Evolutionary conservation across 148 eudicot species (phyloP).

Genomic region (Persicaria maculosa): DNA sequence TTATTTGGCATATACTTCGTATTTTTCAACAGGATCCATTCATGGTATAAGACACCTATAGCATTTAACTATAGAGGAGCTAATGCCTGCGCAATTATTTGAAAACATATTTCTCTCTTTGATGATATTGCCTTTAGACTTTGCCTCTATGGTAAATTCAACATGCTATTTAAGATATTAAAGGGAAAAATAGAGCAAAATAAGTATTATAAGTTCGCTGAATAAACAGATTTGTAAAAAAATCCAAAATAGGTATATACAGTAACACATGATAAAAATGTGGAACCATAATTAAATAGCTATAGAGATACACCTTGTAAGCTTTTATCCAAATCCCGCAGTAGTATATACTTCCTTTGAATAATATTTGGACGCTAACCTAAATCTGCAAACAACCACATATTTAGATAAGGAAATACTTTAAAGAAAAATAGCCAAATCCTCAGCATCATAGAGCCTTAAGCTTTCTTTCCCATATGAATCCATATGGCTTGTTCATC

Average conservation of each 20-base stretch:
- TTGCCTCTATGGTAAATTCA: neutral
- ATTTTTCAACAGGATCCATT: neutral
- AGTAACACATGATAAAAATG: neutral
- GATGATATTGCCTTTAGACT: neutral
- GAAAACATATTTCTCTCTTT: neutral
- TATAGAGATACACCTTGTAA: slow-evolving; percentile 53
- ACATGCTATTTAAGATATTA: neutral
- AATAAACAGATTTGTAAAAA: slow-evolving; percentile 6
- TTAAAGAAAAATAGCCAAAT: neutral
- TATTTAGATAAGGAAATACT: neutral
- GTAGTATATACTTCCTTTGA: slow-evolving; percentile 71
- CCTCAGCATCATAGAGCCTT: neutral
- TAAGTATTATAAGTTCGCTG: neutral
- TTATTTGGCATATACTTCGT: neutral
- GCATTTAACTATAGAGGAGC: neutral
- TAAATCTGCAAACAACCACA: slow-evolving; percentile 37
- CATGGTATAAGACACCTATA: neutral
- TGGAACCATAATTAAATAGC: neutral
- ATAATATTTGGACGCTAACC: slow-evolving; percentile 71
- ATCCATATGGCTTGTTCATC: neutral
- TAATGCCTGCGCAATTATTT: neutral
- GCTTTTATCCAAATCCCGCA: slow-evolving; percentile 85
- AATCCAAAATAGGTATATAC: neutral
- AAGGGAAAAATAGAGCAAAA: neutral
- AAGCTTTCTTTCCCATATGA: neutral